Conservation (phyloP, 2,329 filamentous ascomycete genomes). For the Aureobasidium sp. region DNA sequence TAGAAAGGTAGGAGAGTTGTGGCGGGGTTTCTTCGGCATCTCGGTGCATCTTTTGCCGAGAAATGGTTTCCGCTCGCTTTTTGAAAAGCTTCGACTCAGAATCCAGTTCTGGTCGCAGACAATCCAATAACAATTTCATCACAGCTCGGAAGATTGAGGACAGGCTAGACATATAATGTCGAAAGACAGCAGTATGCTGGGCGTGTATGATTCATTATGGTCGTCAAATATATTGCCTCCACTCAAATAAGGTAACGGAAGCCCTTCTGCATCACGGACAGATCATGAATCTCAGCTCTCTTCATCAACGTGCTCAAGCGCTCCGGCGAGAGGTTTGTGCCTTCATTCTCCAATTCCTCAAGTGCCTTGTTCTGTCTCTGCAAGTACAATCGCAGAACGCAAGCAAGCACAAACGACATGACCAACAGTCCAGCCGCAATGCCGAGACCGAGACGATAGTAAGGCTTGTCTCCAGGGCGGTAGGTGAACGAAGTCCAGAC, state of each 20-base stretch:
- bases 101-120: too few species aligned
- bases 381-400: constrained; percentile 26
- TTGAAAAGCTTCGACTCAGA: not conserved
- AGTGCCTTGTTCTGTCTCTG: constrained; percentile 44
- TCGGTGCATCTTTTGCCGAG: not conserved
- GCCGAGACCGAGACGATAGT: constrained; percentile 29
- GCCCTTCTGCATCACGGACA: constrained; percentile 48
- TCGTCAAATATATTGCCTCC: not conserved
- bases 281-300: constrained; percentile 47
- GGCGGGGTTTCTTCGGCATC: not conserved
- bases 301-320: constrained; percentile 43
- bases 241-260: constrained; percentile 45
- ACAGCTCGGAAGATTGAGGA: not conserved
- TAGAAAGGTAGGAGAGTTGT: not conserved
- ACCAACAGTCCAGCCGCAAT: constrained; percentile 28
- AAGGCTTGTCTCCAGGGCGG: constrained; percentile 19
- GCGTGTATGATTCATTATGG: not conserved
- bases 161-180: not conserved
- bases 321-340: constrained; percentile 39
- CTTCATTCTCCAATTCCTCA: constrained; percentile 44
- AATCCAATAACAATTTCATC: not conserved
- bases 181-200: not conserved
- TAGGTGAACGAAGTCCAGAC: constrained; percentile 51
- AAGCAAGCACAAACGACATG: constrained; percentile 24
- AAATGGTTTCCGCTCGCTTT: not conserved